These are phyloP conservation scores for Beauveria australis DNA, from an alignment of 2,329 filamentous ascomycete species.

Conservation along the genomic window DNA sequence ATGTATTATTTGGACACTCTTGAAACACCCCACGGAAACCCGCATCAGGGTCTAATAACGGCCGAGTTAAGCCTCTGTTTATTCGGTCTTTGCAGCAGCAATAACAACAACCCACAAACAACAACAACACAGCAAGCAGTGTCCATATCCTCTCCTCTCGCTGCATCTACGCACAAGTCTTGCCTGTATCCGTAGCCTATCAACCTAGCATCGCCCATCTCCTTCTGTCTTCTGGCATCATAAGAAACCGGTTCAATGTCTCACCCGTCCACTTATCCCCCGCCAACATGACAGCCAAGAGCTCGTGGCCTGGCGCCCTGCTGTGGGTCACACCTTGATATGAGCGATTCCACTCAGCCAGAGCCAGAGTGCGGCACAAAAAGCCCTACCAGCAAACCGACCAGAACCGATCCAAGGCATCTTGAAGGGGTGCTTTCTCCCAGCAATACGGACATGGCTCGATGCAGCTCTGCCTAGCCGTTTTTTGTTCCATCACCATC, in stretches of 20 bases:
- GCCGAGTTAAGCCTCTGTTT: background rate
- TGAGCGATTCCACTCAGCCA: background rate
- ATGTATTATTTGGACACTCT: background rate
- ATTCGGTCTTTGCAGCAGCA: background rate
- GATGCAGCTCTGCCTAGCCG: background rate
- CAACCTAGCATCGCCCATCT: no score
- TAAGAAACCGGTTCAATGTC: background rate
- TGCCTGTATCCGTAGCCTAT: no score
- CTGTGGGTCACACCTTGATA: background rate
- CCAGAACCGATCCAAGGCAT: background rate
- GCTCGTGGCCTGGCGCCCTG: background rate
- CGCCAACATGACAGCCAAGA: background rate
- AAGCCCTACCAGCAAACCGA: background rate
- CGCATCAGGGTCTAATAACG: slow-evolving; percentile 3
- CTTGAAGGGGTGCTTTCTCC: background rate
- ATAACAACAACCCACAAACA: background rate
- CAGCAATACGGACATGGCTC: no score
- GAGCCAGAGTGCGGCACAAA: no score
- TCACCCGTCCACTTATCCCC: background rate
- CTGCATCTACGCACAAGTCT: no score
- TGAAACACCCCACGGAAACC: background rate
- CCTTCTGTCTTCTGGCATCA: background rate
- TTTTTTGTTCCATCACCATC: no score
- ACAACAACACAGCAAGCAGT: background rate
- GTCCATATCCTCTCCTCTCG: no score